A percentile compares a stretch with the other conserved stretches of the same genome.
phyloP scores from a whole-genome alignment of 495 filamentous ascomycete genomes.

The Apiosordaria backusii region DNA sequence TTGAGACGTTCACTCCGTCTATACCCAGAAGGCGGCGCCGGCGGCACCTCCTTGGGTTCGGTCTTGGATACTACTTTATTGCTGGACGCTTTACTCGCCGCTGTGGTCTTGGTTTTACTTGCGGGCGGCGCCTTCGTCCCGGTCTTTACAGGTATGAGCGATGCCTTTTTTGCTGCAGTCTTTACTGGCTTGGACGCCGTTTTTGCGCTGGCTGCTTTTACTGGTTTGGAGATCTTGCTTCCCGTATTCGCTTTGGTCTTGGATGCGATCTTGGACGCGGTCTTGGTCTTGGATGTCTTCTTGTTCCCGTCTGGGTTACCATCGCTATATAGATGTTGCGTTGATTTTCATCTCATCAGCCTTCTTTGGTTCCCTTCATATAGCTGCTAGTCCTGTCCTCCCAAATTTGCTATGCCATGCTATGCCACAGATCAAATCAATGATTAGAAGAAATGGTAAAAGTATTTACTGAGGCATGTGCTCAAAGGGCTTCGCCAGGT shows the following conservation, averaged over 20 bases:
- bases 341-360: not conserved
- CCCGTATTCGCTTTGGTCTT: not conserved
- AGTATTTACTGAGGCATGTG: constrained; percentile 56
- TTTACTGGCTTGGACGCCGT: no score
- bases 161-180: no score
- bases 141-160: not conserved
- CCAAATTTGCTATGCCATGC: not conserved
- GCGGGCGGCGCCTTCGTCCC: not conserved
- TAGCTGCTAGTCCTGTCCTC: not conserved
- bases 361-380: not conserved
- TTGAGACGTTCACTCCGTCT: not conserved
- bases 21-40: not conserved
- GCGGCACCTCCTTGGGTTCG: no score
- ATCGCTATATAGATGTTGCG: not conserved
- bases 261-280: not conserved
- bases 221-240: not conserved
- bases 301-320: not conserved
- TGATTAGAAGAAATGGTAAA: not conserved
- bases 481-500: constrained; percentile 56
- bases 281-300: not conserved
- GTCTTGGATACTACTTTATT: not conserved
- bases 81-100: not conserved
- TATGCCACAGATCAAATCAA: constrained; percentile 4
- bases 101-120: not conserved
- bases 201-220: no score